Evolutionary conservation across 192 early-diverging fungal genomes (phyloP).

Genomic region (Entomortierella parvispora): DNA sequence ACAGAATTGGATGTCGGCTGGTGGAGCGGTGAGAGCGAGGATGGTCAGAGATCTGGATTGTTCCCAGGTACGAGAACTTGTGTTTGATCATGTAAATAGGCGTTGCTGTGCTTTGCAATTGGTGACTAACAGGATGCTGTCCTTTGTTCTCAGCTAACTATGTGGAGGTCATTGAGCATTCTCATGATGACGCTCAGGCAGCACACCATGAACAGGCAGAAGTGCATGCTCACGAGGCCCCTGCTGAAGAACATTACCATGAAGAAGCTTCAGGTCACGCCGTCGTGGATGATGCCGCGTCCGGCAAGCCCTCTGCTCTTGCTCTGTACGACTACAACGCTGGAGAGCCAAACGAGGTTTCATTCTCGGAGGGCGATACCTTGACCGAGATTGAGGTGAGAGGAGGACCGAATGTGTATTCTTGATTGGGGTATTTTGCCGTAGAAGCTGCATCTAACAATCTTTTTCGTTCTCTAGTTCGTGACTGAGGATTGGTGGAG

Average conservation of each 20-base stretch:
- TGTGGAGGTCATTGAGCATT: slow-evolving; percentile 64
- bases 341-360: slow-evolving; percentile 87
- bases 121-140: neutral
- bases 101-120: too few relatives aligned
- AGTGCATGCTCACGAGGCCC: slow-evolving; percentile 12
- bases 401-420: neutral
- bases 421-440: neutral
- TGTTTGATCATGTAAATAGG: too few relatives aligned
- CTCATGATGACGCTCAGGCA: slow-evolving; percentile 13
- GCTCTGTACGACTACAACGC: slow-evolving; percentile 89
- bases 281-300: slow-evolving; percentile 30
- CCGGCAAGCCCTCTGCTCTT: slow-evolving; percentile 56
- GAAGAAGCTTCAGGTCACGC: slow-evolving; percentile 24
- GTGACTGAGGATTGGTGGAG: slow-evolving; percentile 95
- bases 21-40: slow-evolving; percentile 88
- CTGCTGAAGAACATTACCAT: slow-evolving; percentile 29
- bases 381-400: slow-evolving; percentile 78
- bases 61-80: slow-evolving; percentile 75
- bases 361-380: slow-evolving; percentile 76
- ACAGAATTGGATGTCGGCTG: slow-evolving; percentile 90
- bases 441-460: neutral
- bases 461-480: slow-evolving; percentile 47
- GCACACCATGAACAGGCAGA: slow-evolving; percentile 6
- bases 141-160: slow-evolving; percentile 56
- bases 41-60: slow-evolving; percentile 77